These are phyloP conservation scores for Meyerozyma sp. DNA, from an alignment of 1,139 yeast genomes.

Conservation along the genomic window DNA sequence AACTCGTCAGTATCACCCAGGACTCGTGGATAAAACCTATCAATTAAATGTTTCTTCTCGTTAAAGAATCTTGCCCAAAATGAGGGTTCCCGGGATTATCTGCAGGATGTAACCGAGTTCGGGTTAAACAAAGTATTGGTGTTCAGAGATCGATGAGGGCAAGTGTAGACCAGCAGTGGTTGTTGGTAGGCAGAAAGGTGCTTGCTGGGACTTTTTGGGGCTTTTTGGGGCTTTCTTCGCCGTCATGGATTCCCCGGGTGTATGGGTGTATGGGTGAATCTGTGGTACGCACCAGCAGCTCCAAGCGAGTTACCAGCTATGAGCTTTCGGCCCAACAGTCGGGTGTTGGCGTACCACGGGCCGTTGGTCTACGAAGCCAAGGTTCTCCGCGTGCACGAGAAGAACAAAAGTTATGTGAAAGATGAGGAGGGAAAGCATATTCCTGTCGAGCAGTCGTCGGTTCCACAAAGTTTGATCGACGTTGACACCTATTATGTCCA, in stretches of 20 bases:
- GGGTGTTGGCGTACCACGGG: slow-evolving; percentile 84
- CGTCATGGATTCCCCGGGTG: neutral
- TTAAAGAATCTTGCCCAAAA: neutral
- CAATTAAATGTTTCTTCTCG: neutral
- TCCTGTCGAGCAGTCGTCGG: slow-evolving; percentile 26
- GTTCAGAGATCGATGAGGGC: too few relatives aligned
- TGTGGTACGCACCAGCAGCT: neutral
- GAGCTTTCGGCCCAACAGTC: slow-evolving; percentile 24
- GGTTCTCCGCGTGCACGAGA: slow-evolving; percentile 59
- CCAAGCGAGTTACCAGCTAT: neutral
- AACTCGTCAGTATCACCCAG: neutral
- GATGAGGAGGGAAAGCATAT: slow-evolving; percentile 35
- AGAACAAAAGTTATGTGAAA: slow-evolving; percentile 38
- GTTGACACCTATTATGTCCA: slow-evolving; percentile 63
- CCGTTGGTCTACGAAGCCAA: slow-evolving; percentile 89
- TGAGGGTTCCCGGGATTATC: neutral
- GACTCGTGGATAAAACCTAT: neutral
- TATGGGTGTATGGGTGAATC: neutral
- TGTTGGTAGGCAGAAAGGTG: too few relatives aligned
- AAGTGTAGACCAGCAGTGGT: neutral
- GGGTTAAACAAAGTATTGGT: neutral
- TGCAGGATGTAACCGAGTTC: neutral
- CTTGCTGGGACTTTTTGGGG: too few relatives aligned
- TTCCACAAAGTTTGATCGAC: slow-evolving; percentile 40
- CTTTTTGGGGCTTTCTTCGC: neutral